Percentiles rank a stretch among this genome's conserved stretches.
Conservation (phyloP, 2,329 filamentous ascomycete genomes). For the Neofusicoccum kwambonambiense region DNA sequence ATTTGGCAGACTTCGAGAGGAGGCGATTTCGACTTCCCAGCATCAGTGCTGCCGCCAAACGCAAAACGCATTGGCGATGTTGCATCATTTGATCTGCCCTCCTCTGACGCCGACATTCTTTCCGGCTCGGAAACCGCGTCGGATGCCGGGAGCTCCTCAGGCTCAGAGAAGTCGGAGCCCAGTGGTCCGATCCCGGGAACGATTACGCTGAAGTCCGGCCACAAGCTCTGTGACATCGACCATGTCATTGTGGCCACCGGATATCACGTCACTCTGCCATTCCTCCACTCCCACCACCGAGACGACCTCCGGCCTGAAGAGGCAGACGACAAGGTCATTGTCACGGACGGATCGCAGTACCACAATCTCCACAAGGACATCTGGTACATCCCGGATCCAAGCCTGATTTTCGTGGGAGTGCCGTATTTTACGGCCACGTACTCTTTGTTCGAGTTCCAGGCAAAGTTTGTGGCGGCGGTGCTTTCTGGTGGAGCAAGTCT, state of each 20-base stretch:
- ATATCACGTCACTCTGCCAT: constrained; percentile 67
- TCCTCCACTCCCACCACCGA: constrained; percentile 54
- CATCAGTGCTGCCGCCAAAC: constrained; percentile 53
- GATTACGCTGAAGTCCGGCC: constrained; percentile 55
- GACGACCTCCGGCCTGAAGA: constrained; percentile 45
- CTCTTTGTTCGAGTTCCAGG: constrained; percentile 69
- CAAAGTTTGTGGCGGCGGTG: constrained; percentile 59
- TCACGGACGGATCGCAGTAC: constrained; percentile 62
- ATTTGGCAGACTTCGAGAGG: constrained; percentile 59
- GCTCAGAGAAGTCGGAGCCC: neutral
- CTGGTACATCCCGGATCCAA: constrained; percentile 68
- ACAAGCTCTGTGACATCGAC: constrained; percentile 56
- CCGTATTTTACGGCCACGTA: constrained; percentile 68
- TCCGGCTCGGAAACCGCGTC: constrained; percentile 1
- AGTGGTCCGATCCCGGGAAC: constrained; percentile 48
- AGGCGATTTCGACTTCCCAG: constrained; percentile 60
- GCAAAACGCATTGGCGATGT: constrained; percentile 55
- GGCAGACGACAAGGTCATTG: constrained; percentile 54
- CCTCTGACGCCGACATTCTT: neutral
- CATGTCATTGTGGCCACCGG: constrained; percentile 65
- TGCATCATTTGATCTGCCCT: constrained; percentile 41
- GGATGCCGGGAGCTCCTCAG: neutral
- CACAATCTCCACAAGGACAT: constrained; percentile 71
- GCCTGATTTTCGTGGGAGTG: constrained; percentile 62
- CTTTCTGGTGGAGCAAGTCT: constrained; percentile 52